Conservation (phyloP, 1,284 basidiomycete genomes). For the Ganoderma leucocontextum region DNA sequence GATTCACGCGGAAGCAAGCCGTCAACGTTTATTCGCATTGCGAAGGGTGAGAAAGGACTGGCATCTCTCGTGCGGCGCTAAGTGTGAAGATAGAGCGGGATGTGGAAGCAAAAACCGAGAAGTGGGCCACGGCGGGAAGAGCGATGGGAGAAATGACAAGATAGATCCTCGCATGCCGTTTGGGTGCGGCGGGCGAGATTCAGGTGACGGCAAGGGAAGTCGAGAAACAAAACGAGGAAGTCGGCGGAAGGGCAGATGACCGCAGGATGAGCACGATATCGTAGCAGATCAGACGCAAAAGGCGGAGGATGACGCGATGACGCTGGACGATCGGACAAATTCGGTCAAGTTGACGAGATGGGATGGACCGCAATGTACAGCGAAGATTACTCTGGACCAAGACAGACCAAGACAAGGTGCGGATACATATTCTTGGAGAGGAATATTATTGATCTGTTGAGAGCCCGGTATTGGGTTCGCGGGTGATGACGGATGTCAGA, state of each 20-base stretch:
- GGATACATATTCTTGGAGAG: background rate
- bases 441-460: background rate
- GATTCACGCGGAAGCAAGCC: conserved; percentile 31
- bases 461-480: background rate
- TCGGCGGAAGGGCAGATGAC: conserved; percentile 31
- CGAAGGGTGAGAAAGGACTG: conserved; percentile 23
- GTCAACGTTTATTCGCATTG: conserved; percentile 25
- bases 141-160: conserved; percentile 17
- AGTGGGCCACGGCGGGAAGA: conserved; percentile 23
- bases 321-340: conserved; percentile 30
- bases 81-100: conserved; percentile 22
- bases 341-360: conserved; percentile 27
- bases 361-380: conserved; percentile 17
- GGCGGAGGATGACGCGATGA: conserved; percentile 21
- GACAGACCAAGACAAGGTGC: background rate
- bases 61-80: conserved; percentile 20
- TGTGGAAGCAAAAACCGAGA: conserved; percentile 19
- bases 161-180: conserved; percentile 27
- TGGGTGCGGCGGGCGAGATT: conserved; percentile 15
- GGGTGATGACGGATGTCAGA: conserved; percentile 1
- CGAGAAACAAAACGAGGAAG: conserved; percentile 14
- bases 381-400: conserved; percentile 16
- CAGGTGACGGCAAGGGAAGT: conserved; percentile 29
- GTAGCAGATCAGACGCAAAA: conserved; percentile 30
- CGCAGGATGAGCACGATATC: conserved; percentile 22